Base-by-base conservation (phyloP, 2,329 filamentous ascomycete species). In the Anthostomella pinea region DNA sequence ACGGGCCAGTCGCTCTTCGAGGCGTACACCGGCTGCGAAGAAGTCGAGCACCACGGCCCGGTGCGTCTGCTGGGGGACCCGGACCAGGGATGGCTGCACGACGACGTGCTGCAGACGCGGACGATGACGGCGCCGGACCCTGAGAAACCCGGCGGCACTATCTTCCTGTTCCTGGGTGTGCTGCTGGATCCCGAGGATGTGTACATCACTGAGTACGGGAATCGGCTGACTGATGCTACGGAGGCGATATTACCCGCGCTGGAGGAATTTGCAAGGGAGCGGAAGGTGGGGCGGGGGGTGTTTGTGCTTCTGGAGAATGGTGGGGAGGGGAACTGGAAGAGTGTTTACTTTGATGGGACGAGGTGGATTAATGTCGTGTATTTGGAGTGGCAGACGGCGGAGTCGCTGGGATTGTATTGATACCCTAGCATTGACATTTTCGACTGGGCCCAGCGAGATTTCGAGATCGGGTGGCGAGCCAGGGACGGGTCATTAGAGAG, bases 361-460 rank as follows among this genome's bases (percentile, higher is more conserved):
- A 38, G 47, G 10, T 51, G 44, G 47, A 35, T 54, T 11, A 52
- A 52, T 14, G 14, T 52, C 29, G 26, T 44, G n/a, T 52, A 40
- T 30, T 27, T 52, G 8, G 49, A 52, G 33, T 52, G 46, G 46
- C 50, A 53, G 33, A 45, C 46, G 5, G 30, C 42, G 8, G 48
- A 41, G 6, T 44, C 36, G 4, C 32, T 52, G 24, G 39, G 39
- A 4, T 31, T 45, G 15, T n/a, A n/a, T n/a, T n/a, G n/a, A n/a
- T n/a, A n/a, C n/a, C n/a, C n/a, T n/a, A n/a, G n/a, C n/a, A n/a
- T n/a, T n/a, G n/a, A n/a, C n/a, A n/a, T n/a, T n/a, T n/a, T n/a
- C n/a, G n/a, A n/a, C n/a, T n/a, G n/a, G n/a, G n/a, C n/a, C n/a
- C n/a, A n/a, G n/a, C n/a, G n/a, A n/a, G n/a, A n/a, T n/a, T n/a